Conservation (phyloP, 352 stramenopile genomes). For the Phytopythium kandeliae region DNA sequence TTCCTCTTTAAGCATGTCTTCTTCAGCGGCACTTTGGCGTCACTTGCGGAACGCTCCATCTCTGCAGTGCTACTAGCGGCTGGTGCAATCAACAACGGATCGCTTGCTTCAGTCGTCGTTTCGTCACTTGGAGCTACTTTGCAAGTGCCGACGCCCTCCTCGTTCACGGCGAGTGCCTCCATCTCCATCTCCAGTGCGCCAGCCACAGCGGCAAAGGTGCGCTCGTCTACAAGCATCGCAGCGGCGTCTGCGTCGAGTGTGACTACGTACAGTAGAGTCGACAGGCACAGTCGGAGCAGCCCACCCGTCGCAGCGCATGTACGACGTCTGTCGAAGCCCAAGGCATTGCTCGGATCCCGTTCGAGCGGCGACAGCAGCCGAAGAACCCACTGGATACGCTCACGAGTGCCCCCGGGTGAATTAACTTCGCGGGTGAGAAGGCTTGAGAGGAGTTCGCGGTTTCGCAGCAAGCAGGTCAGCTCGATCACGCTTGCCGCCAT, state of each 20-base stretch:
- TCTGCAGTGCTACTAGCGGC: background rate
- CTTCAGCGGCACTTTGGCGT: constrained; percentile 7
- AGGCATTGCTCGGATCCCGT: background rate
- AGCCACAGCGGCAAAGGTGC: constrained; percentile 29
- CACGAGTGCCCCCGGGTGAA: constrained; percentile 7
- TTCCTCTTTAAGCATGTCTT: constrained; percentile 60
- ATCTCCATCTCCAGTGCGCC: constrained; percentile 16
- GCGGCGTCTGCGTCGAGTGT: constrained; percentile 22
- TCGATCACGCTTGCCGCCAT: constrained; percentile 30
- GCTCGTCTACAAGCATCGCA: constrained; percentile 21
- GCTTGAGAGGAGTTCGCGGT: constrained; percentile 21
- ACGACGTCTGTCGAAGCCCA: background rate
- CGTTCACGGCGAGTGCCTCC: background rate
- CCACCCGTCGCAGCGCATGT: background rate
- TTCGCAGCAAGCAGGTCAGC: constrained; percentile 28
- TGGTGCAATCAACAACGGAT: no score
- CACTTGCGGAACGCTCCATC: background rate
- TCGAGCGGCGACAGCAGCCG: constrained; percentile 7
- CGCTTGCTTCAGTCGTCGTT: background rate
- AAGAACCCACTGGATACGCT: constrained; percentile 30
- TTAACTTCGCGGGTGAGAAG: constrained; percentile 22
- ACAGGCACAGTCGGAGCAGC: background rate
- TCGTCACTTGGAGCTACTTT: background rate
- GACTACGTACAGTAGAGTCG: constrained; percentile 35
- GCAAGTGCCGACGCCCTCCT: background rate